These are phyloP conservation scores for Scutellaria minor DNA, from an alignment of 257 asterid genomes.

Conservation along the genomic window DNA sequence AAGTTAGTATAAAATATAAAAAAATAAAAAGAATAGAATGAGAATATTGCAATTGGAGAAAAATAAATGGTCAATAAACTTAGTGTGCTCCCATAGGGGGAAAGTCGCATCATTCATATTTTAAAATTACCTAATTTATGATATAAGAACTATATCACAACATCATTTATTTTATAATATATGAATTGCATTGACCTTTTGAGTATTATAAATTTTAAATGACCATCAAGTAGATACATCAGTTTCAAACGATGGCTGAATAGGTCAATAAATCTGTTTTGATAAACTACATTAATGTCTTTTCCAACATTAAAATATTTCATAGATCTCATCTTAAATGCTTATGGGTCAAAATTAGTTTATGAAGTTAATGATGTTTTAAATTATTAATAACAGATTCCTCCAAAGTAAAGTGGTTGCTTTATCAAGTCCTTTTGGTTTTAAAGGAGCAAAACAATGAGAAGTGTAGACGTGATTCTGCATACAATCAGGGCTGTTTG, in stretches of 20 bases:
- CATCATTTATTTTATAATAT: neutral
- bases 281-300: neutral
- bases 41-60: neutral
- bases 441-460: neutral
- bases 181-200: neutral
- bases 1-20: neutral
- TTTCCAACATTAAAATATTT: neutral
- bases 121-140: neutral
- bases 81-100: neutral
- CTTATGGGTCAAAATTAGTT: neutral
- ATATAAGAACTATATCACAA: neutral
- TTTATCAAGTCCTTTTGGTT: conserved; percentile 9
- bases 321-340: neutral
- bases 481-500: conserved; percentile 18
- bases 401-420: neutral
- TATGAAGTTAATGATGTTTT: neutral
- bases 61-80: neutral
- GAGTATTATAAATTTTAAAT: neutral
- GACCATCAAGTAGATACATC: neutral
- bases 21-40: neutral
- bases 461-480: neutral
- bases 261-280: neutral
- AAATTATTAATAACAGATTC: neutral
- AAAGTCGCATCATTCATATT: neutral
- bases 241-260: neutral